A percentile compares a stretch with the other conserved stretches of the same genome.
These are phyloP conservation scores for Odontarrhena argentea DNA, from an alignment of 345 rosid genomes.

Conservation along the genomic window DNA sequence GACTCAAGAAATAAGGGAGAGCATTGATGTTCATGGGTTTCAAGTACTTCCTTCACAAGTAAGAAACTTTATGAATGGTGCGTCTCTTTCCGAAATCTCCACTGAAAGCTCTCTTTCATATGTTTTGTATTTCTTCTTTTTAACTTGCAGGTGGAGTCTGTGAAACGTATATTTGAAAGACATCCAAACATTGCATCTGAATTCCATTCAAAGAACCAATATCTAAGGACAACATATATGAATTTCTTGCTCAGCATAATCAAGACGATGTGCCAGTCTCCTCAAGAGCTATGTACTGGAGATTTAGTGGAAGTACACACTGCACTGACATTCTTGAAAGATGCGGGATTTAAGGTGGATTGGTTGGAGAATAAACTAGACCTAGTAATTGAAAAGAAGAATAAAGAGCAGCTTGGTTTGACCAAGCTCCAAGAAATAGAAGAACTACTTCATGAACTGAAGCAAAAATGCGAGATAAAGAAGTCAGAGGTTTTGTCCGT, in stretches of 20 bases:
- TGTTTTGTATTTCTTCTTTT: no score
- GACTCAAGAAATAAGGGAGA: not conserved
- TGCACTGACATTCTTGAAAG: not conserved
- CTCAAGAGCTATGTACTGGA: not conserved
- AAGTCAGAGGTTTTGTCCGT: not conserved
- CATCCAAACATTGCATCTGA: conserved; percentile 7
- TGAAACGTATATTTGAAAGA: not conserved
- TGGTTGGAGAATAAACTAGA: conserved; percentile 7
- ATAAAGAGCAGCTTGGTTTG: not conserved
- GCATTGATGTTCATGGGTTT: not conserved
- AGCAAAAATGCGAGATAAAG: not conserved
- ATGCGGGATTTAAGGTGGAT: conserved; percentile 4
- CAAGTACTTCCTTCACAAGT: conserved; percentile 9
- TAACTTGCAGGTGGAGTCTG: not conserved
- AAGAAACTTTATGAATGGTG: not conserved
- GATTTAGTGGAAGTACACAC: not conserved
- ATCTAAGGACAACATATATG: not conserved
- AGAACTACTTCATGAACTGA: not conserved
- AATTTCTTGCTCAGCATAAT: not conserved
- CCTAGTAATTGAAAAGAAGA: not conserved
- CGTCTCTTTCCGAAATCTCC: not conserved
- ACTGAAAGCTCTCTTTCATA: not conserved
- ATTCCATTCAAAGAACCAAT: not conserved
- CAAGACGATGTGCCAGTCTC: not conserved
- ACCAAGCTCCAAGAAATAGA: not conserved